Base-by-base conservation (phyloP, 169 alveolate genomes). In the Eimeria falciformis region DNA sequence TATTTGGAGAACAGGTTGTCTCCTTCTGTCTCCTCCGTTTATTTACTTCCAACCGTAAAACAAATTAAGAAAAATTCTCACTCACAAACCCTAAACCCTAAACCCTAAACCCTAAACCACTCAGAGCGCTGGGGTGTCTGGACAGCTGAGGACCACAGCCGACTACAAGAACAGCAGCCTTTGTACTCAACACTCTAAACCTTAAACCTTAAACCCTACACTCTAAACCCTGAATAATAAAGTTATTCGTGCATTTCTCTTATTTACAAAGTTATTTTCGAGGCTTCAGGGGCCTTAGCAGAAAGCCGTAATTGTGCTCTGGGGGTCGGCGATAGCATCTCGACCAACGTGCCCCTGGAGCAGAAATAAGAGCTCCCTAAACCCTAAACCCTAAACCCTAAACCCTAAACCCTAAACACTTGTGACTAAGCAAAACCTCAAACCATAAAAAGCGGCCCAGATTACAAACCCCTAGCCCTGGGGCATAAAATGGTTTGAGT, bases 101-200 rank as follows among this genome's bases (percentile, higher is more conserved):
- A 58, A 58, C 71, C 71, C 71, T 58, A 58, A 58, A 58, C 71
- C 71, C 71, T 58, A 58, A 58, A 58, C 71, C 71, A 21, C 58
- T 50, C 7, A 14, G 21, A 50, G 21, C 58, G 58, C 58, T 50
- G 58, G 58, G 58, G 58, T 50, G 7, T 50, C 21, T 9, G 58
- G 14, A 14, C 7, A 65, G 14, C 40, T 21, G 5, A 25, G 12
- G 27, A 65, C 77, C 33, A 37, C 11, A 65, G 77, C 21, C 14
- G 12, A 37, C 40, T 65, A 3, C 69, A 56, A 56, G 14, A 29
- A 56, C 40, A 65, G 43, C 21, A 45, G 46, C 27, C 40, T 23
- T 21, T 23, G 27, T 25, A 65, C 77, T 45, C 77, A 25, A 65
- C n/a, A 65, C 77, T 45, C 77, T 65, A 65, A 65, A 65, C 77